Conservation (phyloP, 1,284 basidiomycete species). For the Trichosporon faecale region DNA sequence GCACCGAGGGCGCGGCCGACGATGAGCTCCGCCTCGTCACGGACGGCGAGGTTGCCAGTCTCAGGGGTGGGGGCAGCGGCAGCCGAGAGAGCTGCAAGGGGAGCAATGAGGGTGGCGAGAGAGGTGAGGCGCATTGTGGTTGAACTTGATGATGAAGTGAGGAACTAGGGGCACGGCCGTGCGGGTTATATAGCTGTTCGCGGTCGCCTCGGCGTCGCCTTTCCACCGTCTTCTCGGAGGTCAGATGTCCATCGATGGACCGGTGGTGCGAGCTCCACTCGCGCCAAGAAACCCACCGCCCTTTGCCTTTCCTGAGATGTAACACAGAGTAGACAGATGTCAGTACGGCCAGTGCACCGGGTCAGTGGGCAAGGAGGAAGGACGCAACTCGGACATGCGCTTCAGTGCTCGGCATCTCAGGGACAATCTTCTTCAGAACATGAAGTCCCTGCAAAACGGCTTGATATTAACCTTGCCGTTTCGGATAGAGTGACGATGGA, state of each 20-base stretch:
- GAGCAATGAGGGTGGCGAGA: not conserved
- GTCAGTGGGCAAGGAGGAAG: not conserved
- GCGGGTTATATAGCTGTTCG: not conserved
- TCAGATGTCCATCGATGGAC: not conserved
- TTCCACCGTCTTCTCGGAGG: not conserved
- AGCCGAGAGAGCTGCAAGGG: not conserved
- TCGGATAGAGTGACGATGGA: not conserved
- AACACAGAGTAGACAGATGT: not conserved
- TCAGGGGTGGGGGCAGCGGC: not conserved
- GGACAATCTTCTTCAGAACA: not conserved
- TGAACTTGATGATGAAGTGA: not conserved
- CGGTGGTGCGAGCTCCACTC: not conserved
- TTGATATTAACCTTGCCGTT: not conserved
- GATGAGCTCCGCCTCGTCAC: not conserved
- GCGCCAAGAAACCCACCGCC: not conserved
- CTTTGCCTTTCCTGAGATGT: not conserved
- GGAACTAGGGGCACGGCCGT: not conserved
- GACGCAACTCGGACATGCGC: not conserved
- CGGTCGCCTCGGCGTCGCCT: not conserved
- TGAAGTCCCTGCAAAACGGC: not conserved
- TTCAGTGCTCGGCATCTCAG: not conserved
- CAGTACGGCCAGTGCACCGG: not conserved
- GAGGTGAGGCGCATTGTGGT: slow-evolving; percentile 1
- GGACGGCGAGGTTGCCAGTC: not conserved
- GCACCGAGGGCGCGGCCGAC: not conserved